phyloP scores from a whole-genome alignment of 2,329 filamentous ascomycete species.

The Trichophyton verrucosum region DNA sequence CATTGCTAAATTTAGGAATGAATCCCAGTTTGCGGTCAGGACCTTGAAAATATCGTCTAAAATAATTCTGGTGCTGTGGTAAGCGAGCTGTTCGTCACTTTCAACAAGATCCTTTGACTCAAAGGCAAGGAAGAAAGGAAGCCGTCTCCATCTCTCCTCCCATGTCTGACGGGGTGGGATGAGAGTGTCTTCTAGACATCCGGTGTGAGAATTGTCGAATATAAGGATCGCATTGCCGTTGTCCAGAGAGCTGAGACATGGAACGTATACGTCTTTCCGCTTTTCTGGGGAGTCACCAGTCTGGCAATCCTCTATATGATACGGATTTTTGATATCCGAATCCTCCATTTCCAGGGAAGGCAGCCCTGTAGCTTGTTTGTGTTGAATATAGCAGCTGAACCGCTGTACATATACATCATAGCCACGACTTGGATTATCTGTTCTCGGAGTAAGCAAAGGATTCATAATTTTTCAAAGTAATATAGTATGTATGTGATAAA shows the following conservation, averaged over 20 bases:
- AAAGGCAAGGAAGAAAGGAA: conserved; percentile 39
- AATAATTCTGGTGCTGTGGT: conserved; percentile 41
- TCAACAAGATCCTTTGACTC: conserved; percentile 27
- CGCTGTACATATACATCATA: conserved; percentile 41
- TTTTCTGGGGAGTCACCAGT: conserved; percentile 21
- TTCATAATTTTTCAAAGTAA: neutral
- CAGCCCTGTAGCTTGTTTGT: conserved; percentile 31
- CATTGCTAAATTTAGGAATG: conserved; percentile 34
- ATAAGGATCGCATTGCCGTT: conserved; percentile 42
- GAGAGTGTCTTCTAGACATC: conserved; percentile 38
- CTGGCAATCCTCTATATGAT: conserved; percentile 26
- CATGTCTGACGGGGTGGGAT: conserved; percentile 39
- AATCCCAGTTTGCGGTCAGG: conserved; percentile 35
- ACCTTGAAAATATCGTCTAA: conserved; percentile 40
- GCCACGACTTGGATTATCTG: conserved; percentile 33
- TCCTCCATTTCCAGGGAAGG: conserved; percentile 22
- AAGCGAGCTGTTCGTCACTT: conserved; percentile 32
- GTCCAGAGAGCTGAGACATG: conserved; percentile 34
- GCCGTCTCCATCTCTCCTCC: conserved; percentile 41
- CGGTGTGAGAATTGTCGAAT: conserved; percentile 40
- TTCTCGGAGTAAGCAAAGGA: neutral
- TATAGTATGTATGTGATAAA: neutral
- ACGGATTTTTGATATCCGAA: conserved; percentile 36
- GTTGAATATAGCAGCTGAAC: conserved; percentile 40
- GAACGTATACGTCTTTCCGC: conserved; percentile 25